Evolutionary conservation across 768 basidiomycete genomes (phyloP), one percentile per base, ranked within the genome.

Genomic region (Pleurotus salmoneostramineus): DNA sequence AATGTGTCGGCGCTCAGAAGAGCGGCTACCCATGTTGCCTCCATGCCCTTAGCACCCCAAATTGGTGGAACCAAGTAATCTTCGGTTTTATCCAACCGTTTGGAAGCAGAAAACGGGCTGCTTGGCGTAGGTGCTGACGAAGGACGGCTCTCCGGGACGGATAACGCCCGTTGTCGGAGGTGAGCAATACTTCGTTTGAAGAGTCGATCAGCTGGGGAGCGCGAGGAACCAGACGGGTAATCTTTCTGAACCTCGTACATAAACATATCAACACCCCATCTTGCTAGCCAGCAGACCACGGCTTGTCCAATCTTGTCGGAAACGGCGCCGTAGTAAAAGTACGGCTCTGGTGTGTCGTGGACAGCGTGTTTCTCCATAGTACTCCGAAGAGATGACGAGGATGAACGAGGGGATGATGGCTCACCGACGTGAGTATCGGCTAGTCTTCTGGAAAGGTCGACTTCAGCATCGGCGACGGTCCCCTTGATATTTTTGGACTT

Each of bases 291-390:
- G 69, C 89, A 92, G 2, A 83, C 82, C 63, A 88, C 88, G 0
- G 92, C 88, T 71, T 96, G 93, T 10, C 95, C 95, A 57, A 97
- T 91, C 74, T 93, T 95, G 71, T 93, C 85, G 0, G 90, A 90
- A 7, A 94, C 78, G n/a, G 83, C 79, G n/a, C 94, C 95, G 65
- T 97, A 96, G 66, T 85, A 80, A 63, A 85, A 89, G 36, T 73
- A 74, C 1, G 80, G 77, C 11, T 66, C 67, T 34, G 48, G 47
- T 2, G 65, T 62, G 17, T 59, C 65, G 15, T 68, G 36, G 35
- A 55, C 37, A n/a, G 37, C 52, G 8, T 55, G 52, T 31, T 55
- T 55, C 27, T 14, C 40, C 6, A 55, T 31, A 17, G 40, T n/a
- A 55, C 52, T 55, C 15, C 15, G 10, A 11, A 43, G 12, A 17